Conservation (phyloP, 169 alveolate species). For the Hepatocystis sp. region DNA sequence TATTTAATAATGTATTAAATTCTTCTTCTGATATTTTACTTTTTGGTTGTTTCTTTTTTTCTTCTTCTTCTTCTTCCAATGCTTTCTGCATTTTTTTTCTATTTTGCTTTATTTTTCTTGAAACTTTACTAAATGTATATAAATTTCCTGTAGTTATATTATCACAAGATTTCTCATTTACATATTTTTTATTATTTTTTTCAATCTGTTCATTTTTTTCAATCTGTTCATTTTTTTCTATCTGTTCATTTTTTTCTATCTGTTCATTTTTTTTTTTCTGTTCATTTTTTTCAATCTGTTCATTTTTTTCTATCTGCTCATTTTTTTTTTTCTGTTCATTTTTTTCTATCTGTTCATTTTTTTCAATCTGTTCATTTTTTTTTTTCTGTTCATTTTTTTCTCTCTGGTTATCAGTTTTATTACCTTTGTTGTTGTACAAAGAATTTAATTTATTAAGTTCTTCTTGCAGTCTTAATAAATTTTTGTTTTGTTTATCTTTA, state of each 20-base stretch:
- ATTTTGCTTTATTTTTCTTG: slow-evolving; percentile 43
- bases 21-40: slow-evolving; percentile 40
- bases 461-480: slow-evolving; percentile 39
- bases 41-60: slow-evolving; percentile 26
- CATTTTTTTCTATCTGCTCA: too few relatives aligned
- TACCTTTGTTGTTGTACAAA: slow-evolving; percentile 14
- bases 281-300: too few relatives aligned
- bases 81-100: slow-evolving; percentile 29
- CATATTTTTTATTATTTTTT: background rate
- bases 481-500: slow-evolving; percentile 38
- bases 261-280: too few relatives aligned
- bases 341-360: too few relatives aligned
- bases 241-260: too few relatives aligned
- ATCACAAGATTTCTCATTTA: background rate
- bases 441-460: slow-evolving; percentile 31
- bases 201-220: too few relatives aligned
- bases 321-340: too few relatives aligned
- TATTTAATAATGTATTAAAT: slow-evolving; percentile 23
- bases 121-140: slow-evolving; percentile 22
- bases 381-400: background rate
- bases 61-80: slow-evolving; percentile 37
- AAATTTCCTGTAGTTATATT: slow-evolving; percentile 8
- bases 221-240: too few relatives aligned
- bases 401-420: background rate
- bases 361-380: too few relatives aligned